phyloP scores from a whole-genome alignment of 352 stramenopile genomes.

The Phytophthora kernoviae region DNA sequence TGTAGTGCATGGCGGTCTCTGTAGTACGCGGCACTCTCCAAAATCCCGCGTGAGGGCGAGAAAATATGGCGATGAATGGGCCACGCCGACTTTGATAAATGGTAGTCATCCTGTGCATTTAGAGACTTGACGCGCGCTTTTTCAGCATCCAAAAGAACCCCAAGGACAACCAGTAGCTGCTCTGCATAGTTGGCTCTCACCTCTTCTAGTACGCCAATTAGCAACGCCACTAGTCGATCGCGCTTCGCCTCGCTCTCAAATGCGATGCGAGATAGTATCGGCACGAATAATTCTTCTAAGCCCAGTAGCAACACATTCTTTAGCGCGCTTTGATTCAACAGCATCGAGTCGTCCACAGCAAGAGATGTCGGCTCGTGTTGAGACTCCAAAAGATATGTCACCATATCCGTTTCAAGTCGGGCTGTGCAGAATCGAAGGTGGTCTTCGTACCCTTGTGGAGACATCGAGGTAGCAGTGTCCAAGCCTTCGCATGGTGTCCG shows the following conservation, averaged over 20 bases:
- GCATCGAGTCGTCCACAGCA: constrained; percentile 38
- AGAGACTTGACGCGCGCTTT: constrained; percentile 3
- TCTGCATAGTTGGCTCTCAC: constrained; percentile 55
- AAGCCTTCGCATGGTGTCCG: constrained; percentile 23
- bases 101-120: background rate
- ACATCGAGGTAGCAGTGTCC: constrained; percentile 5
- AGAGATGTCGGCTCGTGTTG: constrained; percentile 7
- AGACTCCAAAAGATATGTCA: constrained; percentile 13
- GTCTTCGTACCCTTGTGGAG: background rate
- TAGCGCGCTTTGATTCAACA: constrained; percentile 49
- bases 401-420: constrained; percentile 22
- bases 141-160: constrained; percentile 41
- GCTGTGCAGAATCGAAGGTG: constrained; percentile 24
- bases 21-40: constrained; percentile 73
- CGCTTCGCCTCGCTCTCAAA: constrained; percentile 32
- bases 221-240: constrained; percentile 54
- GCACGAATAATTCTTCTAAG: constrained; percentile 35
- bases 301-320: constrained; percentile 50
- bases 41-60: constrained; percentile 51
- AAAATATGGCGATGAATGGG: constrained; percentile 56
- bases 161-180: constrained; percentile 49
- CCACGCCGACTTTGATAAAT: constrained; percentile 1
- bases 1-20: constrained; percentile 49
- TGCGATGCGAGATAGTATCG: constrained; percentile 21
- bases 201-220: constrained; percentile 71